Percentiles rank a stretch among this genome's conserved stretches.
phyloP scores from a whole-genome alignment of 1,284 basidiomycete genomes.

The Heterobasidion irregulare region DNA sequence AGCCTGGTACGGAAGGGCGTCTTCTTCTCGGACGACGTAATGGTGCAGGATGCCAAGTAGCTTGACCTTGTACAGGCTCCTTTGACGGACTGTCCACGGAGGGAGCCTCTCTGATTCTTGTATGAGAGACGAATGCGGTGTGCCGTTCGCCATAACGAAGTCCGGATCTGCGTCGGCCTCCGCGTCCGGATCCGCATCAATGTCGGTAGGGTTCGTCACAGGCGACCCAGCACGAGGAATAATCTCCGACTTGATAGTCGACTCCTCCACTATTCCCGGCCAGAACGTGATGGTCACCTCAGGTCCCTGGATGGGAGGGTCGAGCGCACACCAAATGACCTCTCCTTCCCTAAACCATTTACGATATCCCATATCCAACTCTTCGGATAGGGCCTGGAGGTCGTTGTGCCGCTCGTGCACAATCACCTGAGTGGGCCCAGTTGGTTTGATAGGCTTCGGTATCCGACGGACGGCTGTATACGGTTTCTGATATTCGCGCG shows the following conservation, averaged over 20 bases:
- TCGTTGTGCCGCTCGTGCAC: conserved; percentile 52
- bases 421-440: conserved; percentile 40
- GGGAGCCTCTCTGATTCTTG: conserved; percentile 12
- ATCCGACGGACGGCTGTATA: conserved; percentile 51
- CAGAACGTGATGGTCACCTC: conserved; percentile 51
- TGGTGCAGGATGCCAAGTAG: conserved; percentile 47
- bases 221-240: conserved; percentile 10
- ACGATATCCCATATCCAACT: conserved; percentile 27
- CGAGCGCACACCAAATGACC: conserved; percentile 64
- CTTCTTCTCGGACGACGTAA: conserved; percentile 37
- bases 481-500: conserved; percentile 20
- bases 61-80: conserved; percentile 50
- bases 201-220: conserved; percentile 10
- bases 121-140: conserved; percentile 2
- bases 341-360: conserved; percentile 63
- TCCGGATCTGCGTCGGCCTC: conserved; percentile 3
- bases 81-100: conserved; percentile 53
- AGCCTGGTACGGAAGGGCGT: conserved; percentile 65
- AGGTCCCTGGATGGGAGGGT: conserved; percentile 36
- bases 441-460: conserved; percentile 32
- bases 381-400: conserved; percentile 40
- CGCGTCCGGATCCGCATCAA: conserved; percentile 9
- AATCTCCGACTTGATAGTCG: conserved; percentile 34
- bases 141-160: neutral
- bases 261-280: conserved; percentile 63